Conservation (phyloP, 495 filamentous ascomycete genomes). For the Staphylotrichum tortipilum region DNA sequence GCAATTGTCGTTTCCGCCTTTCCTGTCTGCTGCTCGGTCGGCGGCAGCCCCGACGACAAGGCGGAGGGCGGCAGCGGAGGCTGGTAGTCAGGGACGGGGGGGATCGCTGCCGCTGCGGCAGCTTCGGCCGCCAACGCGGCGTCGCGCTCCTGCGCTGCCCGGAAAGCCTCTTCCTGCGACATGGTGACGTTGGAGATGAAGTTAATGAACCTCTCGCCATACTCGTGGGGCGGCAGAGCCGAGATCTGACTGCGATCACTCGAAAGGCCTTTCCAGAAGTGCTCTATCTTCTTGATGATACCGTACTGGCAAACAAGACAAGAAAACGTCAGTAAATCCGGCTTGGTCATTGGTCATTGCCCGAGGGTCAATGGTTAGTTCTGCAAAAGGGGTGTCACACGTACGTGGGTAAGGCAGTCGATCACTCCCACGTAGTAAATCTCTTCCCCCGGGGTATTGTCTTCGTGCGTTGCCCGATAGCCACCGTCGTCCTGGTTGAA, state of each 20-base stretch:
- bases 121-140: slow-evolving; percentile 33
- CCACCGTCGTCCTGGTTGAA: slow-evolving; percentile 95
- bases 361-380: too few species aligned
- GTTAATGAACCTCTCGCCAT: slow-evolving; percentile 87
- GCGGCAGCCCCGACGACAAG: slow-evolving; percentile 36
- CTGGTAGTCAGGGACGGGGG: slow-evolving; percentile 36
- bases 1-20: slow-evolving; percentile 36
- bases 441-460: slow-evolving; percentile 74
- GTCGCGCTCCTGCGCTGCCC: slow-evolving; percentile 47
- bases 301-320: slow-evolving; percentile 58
- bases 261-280: slow-evolving; percentile 88
- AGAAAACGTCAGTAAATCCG: too few species aligned
- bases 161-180: slow-evolving; percentile 71
- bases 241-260: slow-evolving; percentile 78
- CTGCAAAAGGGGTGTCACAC: slow-evolving; percentile 22
- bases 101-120: slow-evolving; percentile 22
- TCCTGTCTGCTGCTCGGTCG: slow-evolving; percentile 29
- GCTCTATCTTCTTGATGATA: slow-evolving; percentile 76
- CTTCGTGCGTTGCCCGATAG: slow-evolving; percentile 86
- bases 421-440: slow-evolving; percentile 98
- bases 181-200: slow-evolving; percentile 89
- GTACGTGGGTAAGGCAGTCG: slow-evolving; percentile 91
- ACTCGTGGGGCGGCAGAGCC: slow-evolving; percentile 81
- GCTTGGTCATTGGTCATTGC: too few species aligned
- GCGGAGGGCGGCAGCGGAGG: slow-evolving; percentile 38